Base-by-base conservation (phyloP, 139 green algal species). In the Chlamydomonas schloesseri region DNA sequence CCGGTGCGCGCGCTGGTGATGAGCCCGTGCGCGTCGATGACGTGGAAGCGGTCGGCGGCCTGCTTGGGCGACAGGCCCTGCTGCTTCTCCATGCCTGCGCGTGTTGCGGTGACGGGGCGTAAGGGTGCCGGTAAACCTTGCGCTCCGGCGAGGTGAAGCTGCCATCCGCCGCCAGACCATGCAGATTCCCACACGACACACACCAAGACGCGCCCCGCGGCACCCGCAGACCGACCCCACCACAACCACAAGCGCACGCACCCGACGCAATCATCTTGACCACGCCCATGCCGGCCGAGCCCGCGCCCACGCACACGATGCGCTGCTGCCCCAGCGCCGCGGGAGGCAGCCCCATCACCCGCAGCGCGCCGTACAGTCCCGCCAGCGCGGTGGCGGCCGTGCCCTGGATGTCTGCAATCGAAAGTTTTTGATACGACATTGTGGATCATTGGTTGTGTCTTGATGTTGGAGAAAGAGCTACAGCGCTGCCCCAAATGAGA, bases 301-400 rank as follows among this genome's bases (percentile, higher is more conserved):
- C 95, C 0, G 95, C 95, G 1, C 95, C 95, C 68, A 94, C 91
- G 60, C 95, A 95, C 42, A 97, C 86, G 3, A 96, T 92, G 42
- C 88, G 87, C 91, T 98, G 95, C 60, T 96, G 47, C 14, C 73
- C 78, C 67, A 98, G 71, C 24, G 60, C 60, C 60, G 60, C 23
- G 17, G 60, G 60, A 17, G 82, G 81, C 70, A 87, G 81, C 86
- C 91, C 90, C 72, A 88, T 71, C 11, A 91, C 88, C 1, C 90
- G 71, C 72, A 95, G 42, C 1, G 92, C 92, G 26, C 92, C 90
- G 69, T 93, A 92, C 71, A 95, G 55, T 8, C 92, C 93, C 0
- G 90, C 93, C 57, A 95, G 71, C 2, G 91, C 94, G 20, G 90
- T 91, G 34, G 95, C 93, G 4, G 92, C 95, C 24, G 95, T 97